phyloP scores from a whole-genome alignment of 176 grass and related monocot species.

The Carex scoparia region DNA sequence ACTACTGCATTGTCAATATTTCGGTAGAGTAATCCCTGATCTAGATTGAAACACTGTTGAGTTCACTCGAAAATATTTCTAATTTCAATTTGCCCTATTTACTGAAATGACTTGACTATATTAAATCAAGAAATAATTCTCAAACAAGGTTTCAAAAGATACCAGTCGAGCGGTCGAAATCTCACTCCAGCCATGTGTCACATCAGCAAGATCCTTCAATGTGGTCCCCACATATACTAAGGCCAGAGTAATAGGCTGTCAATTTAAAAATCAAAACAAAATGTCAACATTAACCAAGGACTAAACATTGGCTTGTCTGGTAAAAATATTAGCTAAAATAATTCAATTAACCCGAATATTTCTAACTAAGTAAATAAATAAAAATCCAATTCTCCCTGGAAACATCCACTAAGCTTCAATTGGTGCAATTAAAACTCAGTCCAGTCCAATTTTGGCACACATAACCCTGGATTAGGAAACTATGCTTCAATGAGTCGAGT shows the following conservation, averaged over 20 bases:
- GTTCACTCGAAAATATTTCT: not conserved
- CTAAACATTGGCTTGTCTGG: not conserved
- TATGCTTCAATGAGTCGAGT: not conserved
- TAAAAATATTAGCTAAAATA: not conserved
- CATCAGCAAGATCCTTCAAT: conserved; percentile 96
- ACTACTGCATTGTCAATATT: not conserved
- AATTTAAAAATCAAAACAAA: conserved; percentile 28
- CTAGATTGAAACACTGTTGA: not conserved
- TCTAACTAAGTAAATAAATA: not conserved
- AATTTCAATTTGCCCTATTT: not conserved
- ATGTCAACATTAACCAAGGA: not conserved
- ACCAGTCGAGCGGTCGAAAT: conserved; percentile 93
- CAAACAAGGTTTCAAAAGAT: conserved; percentile 25
- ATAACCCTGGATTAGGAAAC: not conserved
- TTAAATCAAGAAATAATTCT: conserved; percentile 12
- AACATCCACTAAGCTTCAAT: not conserved
- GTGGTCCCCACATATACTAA: conserved; percentile 97
- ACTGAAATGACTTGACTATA: not conserved
- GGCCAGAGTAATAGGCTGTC: conserved; percentile 86
- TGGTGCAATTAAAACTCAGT: conserved; percentile 3
- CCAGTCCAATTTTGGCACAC: not conserved
- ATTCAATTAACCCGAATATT: not conserved
- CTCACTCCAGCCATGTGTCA: conserved; percentile 95
- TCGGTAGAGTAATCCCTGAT: not conserved
- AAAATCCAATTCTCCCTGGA: not conserved